Evolutionary conservation across 768 basidiomycete species (phyloP).

Genomic region (Dioszegia hungarica): DNA sequence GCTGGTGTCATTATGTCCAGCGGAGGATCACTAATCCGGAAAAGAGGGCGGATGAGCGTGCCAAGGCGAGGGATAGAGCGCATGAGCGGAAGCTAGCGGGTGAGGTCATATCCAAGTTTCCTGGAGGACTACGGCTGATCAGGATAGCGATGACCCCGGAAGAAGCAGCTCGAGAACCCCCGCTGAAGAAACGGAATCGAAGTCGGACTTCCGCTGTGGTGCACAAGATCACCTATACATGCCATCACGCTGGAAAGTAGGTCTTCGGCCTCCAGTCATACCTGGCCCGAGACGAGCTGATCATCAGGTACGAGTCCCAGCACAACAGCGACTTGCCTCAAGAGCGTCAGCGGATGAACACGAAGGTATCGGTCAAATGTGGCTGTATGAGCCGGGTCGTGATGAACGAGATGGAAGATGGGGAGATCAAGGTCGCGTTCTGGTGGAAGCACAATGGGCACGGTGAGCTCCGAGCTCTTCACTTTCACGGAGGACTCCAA

Average conservation of each 20-base stretch:
- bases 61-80: conserved; percentile 26
- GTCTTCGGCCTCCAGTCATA: background rate
- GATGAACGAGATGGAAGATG: conserved; percentile 27
- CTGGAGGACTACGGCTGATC: background rate
- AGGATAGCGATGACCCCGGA: conserved; percentile 27
- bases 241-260: conserved; percentile 38
- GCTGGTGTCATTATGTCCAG: conserved; percentile 46
- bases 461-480: conserved; percentile 23
- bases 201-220: conserved; percentile 25
- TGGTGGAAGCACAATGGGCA: conserved; percentile 44
- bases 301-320: conserved; percentile 21
- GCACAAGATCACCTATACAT: conserved; percentile 44
- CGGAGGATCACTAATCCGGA: conserved; percentile 40
- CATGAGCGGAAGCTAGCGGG: conserved; percentile 25
- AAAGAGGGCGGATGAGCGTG: conserved; percentile 36
- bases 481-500: background rate
- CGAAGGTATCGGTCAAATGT: conserved; percentile 41
- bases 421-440: conserved; percentile 29
- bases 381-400: conserved; percentile 32
- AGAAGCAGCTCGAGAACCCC: conserved; percentile 22
- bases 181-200: conserved; percentile 32
- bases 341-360: conserved; percentile 35
- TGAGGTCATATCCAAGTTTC: conserved; percentile 17
- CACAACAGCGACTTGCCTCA: conserved; percentile 27
- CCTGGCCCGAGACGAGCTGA: background rate